A percentile compares a stretch with the other conserved stretches of the same genome.
Evolutionary conservation across 2,329 filamentous ascomycete species (phyloP).

Genomic region (Aspergillus calidoustus): DNA sequence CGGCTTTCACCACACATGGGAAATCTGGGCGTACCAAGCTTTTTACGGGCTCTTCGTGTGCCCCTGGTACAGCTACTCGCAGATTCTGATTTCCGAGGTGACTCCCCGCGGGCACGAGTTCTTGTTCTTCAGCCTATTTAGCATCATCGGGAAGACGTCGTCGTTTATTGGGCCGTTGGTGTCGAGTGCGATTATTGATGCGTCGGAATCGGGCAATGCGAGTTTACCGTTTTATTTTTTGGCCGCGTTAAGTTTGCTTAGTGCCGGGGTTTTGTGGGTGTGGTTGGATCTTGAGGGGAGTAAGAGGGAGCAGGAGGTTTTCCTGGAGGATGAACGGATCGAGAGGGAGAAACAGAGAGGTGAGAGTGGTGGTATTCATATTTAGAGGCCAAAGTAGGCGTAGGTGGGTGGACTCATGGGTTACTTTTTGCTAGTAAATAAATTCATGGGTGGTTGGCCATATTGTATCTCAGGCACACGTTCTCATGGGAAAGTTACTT

Average conservation of each 20-base stretch:
- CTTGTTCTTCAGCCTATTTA: constrained; percentile 71
- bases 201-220: constrained; percentile 58
- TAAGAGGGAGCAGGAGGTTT: constrained; percentile 61
- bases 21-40: constrained; percentile 56
- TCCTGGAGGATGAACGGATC: constrained; percentile 47
- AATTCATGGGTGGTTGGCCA: neutral
- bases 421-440: neutral
- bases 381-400: neutral
- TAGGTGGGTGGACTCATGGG: neutral
- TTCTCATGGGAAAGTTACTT: neutral
- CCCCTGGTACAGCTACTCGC: constrained; percentile 72
- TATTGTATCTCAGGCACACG: neutral
- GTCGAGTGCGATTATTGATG: constrained; percentile 71
- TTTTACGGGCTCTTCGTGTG: constrained; percentile 71
- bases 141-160: constrained; percentile 70
- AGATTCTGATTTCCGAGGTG: constrained; percentile 73
- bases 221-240: constrained; percentile 70
- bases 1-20: constrained; percentile 59
- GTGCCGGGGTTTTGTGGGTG: constrained; percentile 57
- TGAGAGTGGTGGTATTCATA: neutral
- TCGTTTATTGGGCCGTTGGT: constrained; percentile 72
- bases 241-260: constrained; percentile 61
- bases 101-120: constrained; percentile 71
- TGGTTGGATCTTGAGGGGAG: constrained; percentile 67
- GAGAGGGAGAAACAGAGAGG: neutral